Base-by-base conservation (phyloP, 768 basidiomycete genomes). In the Hypholoma sublateritium region DNA sequence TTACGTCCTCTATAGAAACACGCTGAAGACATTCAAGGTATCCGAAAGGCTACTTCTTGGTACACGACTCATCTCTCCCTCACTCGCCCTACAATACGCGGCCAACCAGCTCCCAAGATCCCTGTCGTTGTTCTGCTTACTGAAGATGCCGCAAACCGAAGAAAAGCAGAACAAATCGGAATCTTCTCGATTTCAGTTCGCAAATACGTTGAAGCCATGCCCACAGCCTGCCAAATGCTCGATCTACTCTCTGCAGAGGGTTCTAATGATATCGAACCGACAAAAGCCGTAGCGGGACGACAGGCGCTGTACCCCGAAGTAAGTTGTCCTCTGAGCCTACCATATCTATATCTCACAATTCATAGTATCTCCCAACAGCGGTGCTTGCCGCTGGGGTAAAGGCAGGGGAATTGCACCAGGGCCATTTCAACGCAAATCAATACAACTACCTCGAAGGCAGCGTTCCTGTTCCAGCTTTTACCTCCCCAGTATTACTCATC, bases 361-460 rank as follows among this genome's bases (percentile, higher is more conserved):
- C 24, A 17, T 12, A 98, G 93, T 95, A 98, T 69, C 76, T 97
- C 14, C 78, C 94, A 0, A 77, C 81, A 8, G 79, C 86, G 0
- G 85, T 83, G 0, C 71, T 98, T 8, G 66, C 85, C 37, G 91
- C 94, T 9, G 95, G 94, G 1, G 79, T 98, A 55, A 95, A 95
- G 69, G 82, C 84, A 3, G 93, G 92, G 2, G 77, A 87, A 41
- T 80, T 95, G 3, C 84, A 93, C 65, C 93, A 98, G 74, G 97
- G 97, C 0, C 88, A 95, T 68, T 99, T 96, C 74, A 94, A 91
- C 66, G 93, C 95, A 2, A 97, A 92, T 63, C 87, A 87, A 61
- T 99, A 95, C 73, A 98, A 99, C 69, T 98, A 95, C 64, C 79
- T 98, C 13, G 96, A 98, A 89, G 96, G 95, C 6, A 90, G 80